phyloP scores from a whole-genome alignment of 495 filamentous ascomycete species.

The Daldinia loculata region DNA sequence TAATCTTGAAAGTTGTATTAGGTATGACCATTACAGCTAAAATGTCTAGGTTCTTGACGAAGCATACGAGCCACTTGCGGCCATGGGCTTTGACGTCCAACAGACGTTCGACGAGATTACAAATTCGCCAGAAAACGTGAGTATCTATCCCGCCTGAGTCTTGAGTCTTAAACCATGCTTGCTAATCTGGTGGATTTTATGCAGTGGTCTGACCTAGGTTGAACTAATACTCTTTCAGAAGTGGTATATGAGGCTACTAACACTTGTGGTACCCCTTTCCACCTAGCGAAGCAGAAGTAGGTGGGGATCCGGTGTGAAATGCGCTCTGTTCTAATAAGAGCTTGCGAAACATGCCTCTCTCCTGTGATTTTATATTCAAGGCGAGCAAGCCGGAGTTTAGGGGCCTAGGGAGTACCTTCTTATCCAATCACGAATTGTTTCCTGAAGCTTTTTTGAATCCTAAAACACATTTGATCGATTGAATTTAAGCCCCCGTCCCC shows the following conservation, averaged over 20 bases:
- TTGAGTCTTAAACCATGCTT: conserved; percentile 13
- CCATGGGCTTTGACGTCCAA: conserved; percentile 79
- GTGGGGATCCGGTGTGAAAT: conserved; percentile 14
- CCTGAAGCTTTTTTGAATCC: conserved; percentile 10
- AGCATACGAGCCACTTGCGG: conserved; percentile 72
- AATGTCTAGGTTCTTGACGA: conserved; percentile 70
- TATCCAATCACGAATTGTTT: conserved; percentile 32
- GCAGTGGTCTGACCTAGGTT: conserved; percentile 54
- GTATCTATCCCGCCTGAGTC: conserved; percentile 25
- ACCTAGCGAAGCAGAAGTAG: conserved; percentile 8
- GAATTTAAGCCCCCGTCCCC: conserved; percentile 19
- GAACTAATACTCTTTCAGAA: conserved; percentile 17
- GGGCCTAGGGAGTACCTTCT: conserved; percentile 14
- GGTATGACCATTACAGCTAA: conserved; percentile 39
- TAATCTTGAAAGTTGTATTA: conserved; percentile 15
- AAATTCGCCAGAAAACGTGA: conserved; percentile 72
- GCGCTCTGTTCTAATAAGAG: conserved; percentile 6
- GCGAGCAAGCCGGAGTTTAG: conserved; percentile 27
- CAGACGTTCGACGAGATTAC: conserved; percentile 83
- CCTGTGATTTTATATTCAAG: conserved; percentile 36
- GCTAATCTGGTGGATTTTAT: conserved; percentile 24
- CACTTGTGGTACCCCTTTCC: conserved; percentile 16
- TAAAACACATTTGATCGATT: conserved; percentile 30
- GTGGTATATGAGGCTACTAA: conserved; percentile 3
- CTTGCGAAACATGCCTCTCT: conserved; percentile 18